These are phyloP conservation scores for Phylloboletellus chloephorus DNA, from an alignment of 1,284 basidiomycete species.

Conservation along the genomic window DNA sequence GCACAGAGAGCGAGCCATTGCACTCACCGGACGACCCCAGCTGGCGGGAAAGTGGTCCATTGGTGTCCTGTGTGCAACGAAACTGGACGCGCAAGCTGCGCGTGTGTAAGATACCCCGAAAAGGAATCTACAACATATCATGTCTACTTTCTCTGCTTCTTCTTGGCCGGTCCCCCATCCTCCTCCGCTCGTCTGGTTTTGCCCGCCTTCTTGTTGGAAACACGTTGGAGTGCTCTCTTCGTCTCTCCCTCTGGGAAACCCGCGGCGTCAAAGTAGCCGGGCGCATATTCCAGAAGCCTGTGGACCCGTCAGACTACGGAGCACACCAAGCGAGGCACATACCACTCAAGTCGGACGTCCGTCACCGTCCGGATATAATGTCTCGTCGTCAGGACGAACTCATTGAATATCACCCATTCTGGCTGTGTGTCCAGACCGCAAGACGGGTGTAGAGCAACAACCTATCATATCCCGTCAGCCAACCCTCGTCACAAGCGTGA, in stretches of 20 bases:
- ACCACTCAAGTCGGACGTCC: conserved; percentile 89
- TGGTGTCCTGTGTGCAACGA: conserved; percentile 12
- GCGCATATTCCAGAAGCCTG: conserved; percentile 82
- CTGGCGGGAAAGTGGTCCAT: conserved; percentile 81
- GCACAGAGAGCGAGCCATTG: neutral
- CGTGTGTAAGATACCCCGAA: no score
- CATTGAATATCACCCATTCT: conserved; percentile 98
- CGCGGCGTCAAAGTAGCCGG: conserved; percentile 72
- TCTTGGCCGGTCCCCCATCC: conserved; percentile 21
- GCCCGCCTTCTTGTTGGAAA: conserved; percentile 39
- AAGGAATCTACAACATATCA: no score
- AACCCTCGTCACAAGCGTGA: neutral
- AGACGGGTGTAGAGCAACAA: conserved; percentile 90
- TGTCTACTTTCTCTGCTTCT: conserved; percentile 25
- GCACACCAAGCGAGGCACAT: conserved; percentile 21
- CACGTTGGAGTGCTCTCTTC: conserved; percentile 58
- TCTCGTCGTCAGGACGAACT: conserved; percentile 90
- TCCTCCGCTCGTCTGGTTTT: conserved; percentile 29
- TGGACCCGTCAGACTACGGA: conserved; percentile 2
- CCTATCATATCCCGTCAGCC: conserved; percentile 37
- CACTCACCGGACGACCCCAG: conserved; percentile 74
- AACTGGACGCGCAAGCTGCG: conserved; percentile 28
- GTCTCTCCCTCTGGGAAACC: conserved; percentile 69
- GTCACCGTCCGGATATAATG: conserved; percentile 91
- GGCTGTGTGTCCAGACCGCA: conserved; percentile 91